Evolutionary conservation across 805 yeast species (phyloP).

Genomic region (Blastobotrys terrestris): DNA sequence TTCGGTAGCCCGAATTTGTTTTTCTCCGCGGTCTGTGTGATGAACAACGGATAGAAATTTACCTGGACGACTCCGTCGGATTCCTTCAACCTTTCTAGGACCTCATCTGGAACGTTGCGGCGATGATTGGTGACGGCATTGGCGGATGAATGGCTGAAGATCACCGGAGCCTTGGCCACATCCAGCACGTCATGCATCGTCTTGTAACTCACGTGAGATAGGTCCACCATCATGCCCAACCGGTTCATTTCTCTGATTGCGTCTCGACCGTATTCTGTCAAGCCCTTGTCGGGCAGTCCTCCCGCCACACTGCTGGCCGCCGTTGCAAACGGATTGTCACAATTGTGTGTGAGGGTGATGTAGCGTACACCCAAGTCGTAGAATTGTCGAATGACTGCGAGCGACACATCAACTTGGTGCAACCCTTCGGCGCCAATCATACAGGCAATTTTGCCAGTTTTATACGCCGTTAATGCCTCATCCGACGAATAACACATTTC

Average conservation of each 20-base stretch:
- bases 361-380: constrained; percentile 48
- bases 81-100: constrained; percentile 33
- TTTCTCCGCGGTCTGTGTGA: constrained; percentile 19
- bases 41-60: constrained; percentile 41
- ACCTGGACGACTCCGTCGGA: constrained; percentile 45
- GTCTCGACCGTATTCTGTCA: constrained; percentile 37
- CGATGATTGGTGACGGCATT: constrained; percentile 36
- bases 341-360: constrained; percentile 48
- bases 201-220: constrained; percentile 43
- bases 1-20: constrained; percentile 8
- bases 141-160: constrained; percentile 46
- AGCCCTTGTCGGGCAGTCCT: constrained; percentile 41
- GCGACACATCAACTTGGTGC: constrained; percentile 46
- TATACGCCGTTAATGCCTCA: constrained; percentile 37
- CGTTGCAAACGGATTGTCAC: constrained; percentile 54
- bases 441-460: constrained; percentile 36
- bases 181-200: constrained; percentile 43
- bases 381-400: constrained; percentile 45
- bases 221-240: constrained; percentile 47
- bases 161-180: constrained; percentile 40
- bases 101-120: constrained; percentile 46
- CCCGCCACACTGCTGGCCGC: constrained; percentile 45
- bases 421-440: constrained; percentile 51
- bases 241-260: constrained; percentile 46
- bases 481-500: constrained; percentile 37